Evolutionary conservation across 371 early-diverging fungal species (phyloP).

Genomic region (Lichtheimia ornata): DNA sequence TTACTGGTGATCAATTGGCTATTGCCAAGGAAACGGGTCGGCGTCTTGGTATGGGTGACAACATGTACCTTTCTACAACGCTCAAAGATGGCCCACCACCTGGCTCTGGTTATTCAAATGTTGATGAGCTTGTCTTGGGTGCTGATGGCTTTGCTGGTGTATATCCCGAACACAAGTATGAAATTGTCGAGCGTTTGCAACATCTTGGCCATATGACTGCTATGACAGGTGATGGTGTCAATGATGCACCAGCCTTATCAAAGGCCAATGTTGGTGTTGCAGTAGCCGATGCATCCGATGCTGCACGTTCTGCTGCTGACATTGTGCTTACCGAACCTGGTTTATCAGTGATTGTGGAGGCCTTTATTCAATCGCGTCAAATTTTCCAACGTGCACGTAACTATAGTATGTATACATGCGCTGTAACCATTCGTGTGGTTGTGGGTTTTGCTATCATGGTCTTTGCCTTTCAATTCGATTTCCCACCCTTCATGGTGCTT

Average conservation of each 20-base stretch:
- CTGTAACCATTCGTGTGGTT: conserved; percentile 66
- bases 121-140: conserved; percentile 79
- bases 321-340: conserved; percentile 80
- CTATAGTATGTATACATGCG: conserved; percentile 64
- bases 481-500: conserved; percentile 68
- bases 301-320: conserved; percentile 77
- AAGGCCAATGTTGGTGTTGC: conserved; percentile 85
- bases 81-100: conserved; percentile 73
- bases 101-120: conserved; percentile 69
- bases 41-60: conserved; percentile 73
- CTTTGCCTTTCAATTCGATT: conserved; percentile 60
- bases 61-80: conserved; percentile 76
- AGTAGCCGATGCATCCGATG: conserved; percentile 80
- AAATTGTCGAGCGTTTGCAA: conserved; percentile 91
- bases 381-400: conserved; percentile 75
- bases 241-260: conserved; percentile 95
- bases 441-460: conserved; percentile 59
- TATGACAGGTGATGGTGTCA: conserved; percentile 97
- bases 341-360: conserved; percentile 73
- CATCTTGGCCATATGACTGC: conserved; percentile 77
- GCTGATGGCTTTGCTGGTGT: conserved; percentile 91
- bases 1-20: conserved; percentile 93
- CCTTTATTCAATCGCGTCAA: conserved; percentile 65
- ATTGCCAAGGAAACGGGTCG: conserved; percentile 88
- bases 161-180: conserved; percentile 92